These are phyloP conservation scores for Salix brachista DNA, from an alignment of 345 rosid species.

Conservation along the genomic window DNA sequence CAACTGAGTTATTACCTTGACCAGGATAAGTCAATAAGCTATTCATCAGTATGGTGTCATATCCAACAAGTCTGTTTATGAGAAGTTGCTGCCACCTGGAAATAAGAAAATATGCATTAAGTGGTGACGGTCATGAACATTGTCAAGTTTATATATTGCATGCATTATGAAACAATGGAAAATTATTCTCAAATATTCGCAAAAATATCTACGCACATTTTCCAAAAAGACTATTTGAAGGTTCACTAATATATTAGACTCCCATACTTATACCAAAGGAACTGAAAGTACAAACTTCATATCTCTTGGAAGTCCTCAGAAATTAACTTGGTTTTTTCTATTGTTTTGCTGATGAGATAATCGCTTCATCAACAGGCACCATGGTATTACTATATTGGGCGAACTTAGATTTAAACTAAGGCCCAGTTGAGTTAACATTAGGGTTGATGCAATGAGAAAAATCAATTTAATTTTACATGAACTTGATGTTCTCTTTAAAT, in stretches of 20 bases:
- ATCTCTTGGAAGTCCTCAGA: not conserved
- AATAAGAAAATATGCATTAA: slow-evolving; percentile 19
- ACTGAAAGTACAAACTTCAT: not conserved
- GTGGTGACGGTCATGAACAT: not conserved
- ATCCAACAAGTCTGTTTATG: slow-evolving; percentile 96
- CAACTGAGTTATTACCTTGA: slow-evolving; percentile 55
- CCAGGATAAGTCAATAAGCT: slow-evolving; percentile 83
- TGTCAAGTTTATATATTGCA: not conserved
- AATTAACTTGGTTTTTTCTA: not conserved
- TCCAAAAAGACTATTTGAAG: not conserved
- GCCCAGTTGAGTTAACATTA: not conserved
- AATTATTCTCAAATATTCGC: not conserved
- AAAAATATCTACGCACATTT: not conserved
- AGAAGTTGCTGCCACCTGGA: slow-evolving; percentile 99
- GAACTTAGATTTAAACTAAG: not conserved
- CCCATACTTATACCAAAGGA: not conserved
- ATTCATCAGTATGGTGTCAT: slow-evolving; percentile 98
- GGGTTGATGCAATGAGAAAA: not conserved
- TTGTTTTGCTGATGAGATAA: not conserved
- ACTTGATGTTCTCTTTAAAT: not conserved
- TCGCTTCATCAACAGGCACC: not conserved
- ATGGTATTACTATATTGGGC: not conserved
- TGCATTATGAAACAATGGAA: not conserved
- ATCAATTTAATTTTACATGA: not conserved
- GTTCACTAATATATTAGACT: not conserved